A percentile compares a stretch with the other conserved stretches of the same genome.
phyloP scores from a whole-genome alignment of 352 stramenopile species.

The Phytopythium aichiense region DNA sequence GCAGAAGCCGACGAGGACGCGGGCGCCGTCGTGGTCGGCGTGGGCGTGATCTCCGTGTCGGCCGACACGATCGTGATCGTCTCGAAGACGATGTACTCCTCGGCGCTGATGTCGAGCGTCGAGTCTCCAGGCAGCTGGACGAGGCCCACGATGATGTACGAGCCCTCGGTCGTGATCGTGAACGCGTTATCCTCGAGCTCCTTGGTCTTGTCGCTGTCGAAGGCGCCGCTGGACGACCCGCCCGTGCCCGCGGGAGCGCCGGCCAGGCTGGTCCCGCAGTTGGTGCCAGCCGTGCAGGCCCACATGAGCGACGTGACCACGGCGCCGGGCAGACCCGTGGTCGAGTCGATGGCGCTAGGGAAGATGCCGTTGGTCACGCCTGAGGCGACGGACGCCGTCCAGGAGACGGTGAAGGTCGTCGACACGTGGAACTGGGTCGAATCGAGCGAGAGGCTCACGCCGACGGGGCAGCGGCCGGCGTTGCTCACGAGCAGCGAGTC shows the following conservation, averaged over 20 bases:
- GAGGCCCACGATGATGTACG: constrained; percentile 65
- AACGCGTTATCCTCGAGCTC: constrained; percentile 44
- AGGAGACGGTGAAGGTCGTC: constrained; percentile 50
- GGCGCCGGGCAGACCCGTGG: constrained; percentile 22
- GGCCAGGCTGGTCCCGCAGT: constrained; percentile 52
- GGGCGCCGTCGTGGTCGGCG: constrained; percentile 11
- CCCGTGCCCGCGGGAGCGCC: constrained; percentile 29
- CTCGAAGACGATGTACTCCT: constrained; percentile 65
- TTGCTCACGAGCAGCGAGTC: constrained; percentile 40
- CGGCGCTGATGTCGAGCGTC: constrained; percentile 37
- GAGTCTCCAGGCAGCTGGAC: constrained; percentile 54
- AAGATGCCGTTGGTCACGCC: constrained; percentile 51
- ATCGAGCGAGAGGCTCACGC: constrained; percentile 32
- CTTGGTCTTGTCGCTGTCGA: constrained; percentile 39
- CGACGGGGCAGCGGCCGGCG: constrained; percentile 51
- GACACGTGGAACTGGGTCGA: constrained; percentile 43
- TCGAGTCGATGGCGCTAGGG: constrained; percentile 51
- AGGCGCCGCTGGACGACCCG: constrained; percentile 30
- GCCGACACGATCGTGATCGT: constrained; percentile 61
- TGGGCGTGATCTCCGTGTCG: constrained; percentile 27
- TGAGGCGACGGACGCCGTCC: constrained; percentile 30
- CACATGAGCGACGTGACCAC: constrained; percentile 47
- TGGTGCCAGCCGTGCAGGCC: constrained; percentile 57
- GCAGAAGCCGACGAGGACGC: constrained; percentile 12
- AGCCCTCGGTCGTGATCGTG: constrained; percentile 37